Evolutionary conservation across 352 stramenopile species (phyloP), one percentile per base, ranked within the genome.

Genomic region (Globisporangium megalacanthum): DNA sequence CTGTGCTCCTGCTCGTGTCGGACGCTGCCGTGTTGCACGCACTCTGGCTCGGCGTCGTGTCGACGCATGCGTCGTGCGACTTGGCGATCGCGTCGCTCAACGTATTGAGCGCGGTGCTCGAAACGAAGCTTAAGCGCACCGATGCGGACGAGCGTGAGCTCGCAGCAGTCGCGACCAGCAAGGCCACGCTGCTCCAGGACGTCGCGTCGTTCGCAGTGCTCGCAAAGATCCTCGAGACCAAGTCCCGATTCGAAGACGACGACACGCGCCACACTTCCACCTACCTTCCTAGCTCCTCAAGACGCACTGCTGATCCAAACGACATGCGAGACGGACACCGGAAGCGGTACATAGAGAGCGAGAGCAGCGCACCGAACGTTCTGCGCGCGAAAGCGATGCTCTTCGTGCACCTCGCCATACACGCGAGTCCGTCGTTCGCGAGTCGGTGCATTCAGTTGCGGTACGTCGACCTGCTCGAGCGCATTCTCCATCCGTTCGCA

Each of bases 361-460:
- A 60, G n/a, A 54, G 33, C 6, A 45, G 61, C 11, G 25, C 69
- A 11, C 54, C 65, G n/a, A 72, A 57, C 8, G 54, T 83, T 7
- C 53, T 90, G 10, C 78, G 69, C 46, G 79, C 77, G 6, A 94
- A 94, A 55, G 53, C 59, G n/a, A 61, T 91, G n/a, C 51, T 91
- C 19, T 66, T 88, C 31, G 42, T 89, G 1, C 61, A 89, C 54
- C 70, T 92, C 52, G 76, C 76, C 1, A 55, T 87, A 4, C 78
- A 85, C 9, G 22, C 64, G 19, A 89, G 73, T 41, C 64, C 57
- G 19, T 37, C 29, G 0, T 86, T 92, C 57, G 52, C 77, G 10
- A 42, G 62, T 22, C 36, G 37, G 11, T 79, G 79, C 68, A 66
- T 91, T 33, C 47, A 70, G 33, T 52, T 63, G 52, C 48, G 66